Base-by-base conservation (phyloP, 768 basidiomycete species). In the Naganishia vaughanmartiniae region DNA sequence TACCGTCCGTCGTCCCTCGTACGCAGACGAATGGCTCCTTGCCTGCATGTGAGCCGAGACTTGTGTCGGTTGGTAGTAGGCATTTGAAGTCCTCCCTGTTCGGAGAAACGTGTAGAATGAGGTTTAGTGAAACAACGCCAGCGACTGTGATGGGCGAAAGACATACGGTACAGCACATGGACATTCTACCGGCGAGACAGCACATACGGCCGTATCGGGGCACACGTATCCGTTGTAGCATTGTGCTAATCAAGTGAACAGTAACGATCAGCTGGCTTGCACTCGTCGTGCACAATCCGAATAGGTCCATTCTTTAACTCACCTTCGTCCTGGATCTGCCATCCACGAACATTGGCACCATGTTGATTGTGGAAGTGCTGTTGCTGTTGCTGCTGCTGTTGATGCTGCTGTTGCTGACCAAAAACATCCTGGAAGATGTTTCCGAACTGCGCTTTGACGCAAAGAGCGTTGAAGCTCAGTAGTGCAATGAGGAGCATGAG, bases 301-400 rank as follows among this genome's bases (percentile, higher is more conserved):
- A 17, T 30, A 5, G 14, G 3, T 10, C 12, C 30, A 15, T 19
- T 21, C 21, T 55, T 34, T n/a, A 26, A 45, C 60, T 63, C 60
- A 63, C 60, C 60, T 45, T 63, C 60, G 11, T 63, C 60, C 26
- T 63, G 60, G 17, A 63, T 63, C 42, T 63, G 60, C 60, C 60
- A 63, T 7, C 60, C 60, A 6, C 60, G 60, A 45, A 63, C 60
- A 46, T 63, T 63, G 12, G 60, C 60, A 28, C 39, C 60, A 2
- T 63, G 60, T 15, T 63, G 36, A 14, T 63, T 45, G 9, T 63
- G 60, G 39, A 63, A 63, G 46, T 63, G 60, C 26, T 63, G 60
- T 63, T 63, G 60, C 26, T 63, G 60, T 63, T 63, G 60, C 30
- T 63, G 60, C 26, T n/a, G 21, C 4, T 45, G 58, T 24, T 60